A percentile compares a stretch with the other conserved stretches of the same genome.
Evolutionary conservation across 108 stramenopile species (phyloP).

Genomic region (Pseudonitzschia multiseries): DNA sequence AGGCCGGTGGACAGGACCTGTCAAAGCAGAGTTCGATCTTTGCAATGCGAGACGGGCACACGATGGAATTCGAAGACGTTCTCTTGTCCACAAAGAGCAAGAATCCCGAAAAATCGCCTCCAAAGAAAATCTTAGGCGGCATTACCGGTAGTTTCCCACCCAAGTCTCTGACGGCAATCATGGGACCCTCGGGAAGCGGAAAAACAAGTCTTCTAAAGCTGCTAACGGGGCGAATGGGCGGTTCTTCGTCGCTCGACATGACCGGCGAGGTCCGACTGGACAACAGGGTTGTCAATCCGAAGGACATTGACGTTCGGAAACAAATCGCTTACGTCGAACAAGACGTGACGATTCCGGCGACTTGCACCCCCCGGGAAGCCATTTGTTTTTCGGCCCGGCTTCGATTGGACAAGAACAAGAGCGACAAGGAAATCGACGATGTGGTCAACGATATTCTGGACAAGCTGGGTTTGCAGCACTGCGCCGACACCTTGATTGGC

Average conservation of each 20-base stretch:
- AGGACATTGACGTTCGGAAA: constrained; percentile 42
- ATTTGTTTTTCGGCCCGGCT: constrained; percentile 68
- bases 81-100: neutral
- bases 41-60: constrained; percentile 6
- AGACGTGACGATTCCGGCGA: constrained; percentile 61
- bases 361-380: constrained; percentile 74
- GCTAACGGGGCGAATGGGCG: constrained; percentile 53
- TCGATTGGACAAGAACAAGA: constrained; percentile 45
- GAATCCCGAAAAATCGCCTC: constrained; percentile 8
- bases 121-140: neutral
- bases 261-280: constrained; percentile 43
- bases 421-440: constrained; percentile 50
- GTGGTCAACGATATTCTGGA: constrained; percentile 63
- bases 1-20: neutral
- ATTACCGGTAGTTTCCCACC: constrained; percentile 11
- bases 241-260: constrained; percentile 20
- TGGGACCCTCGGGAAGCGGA: constrained; percentile 12
- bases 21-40: constrained; percentile 3
- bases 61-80: constrained; percentile 11
- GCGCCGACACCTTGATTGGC: constrained; percentile 64
- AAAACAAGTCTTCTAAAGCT: constrained; percentile 68
- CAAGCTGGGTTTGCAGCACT: constrained; percentile 53
- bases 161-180: constrained; percentile 9
- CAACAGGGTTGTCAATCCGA: constrained; percentile 43
- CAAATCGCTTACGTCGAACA: constrained; percentile 76